These are phyloP conservation scores for Metarhizium rileyi DNA, from an alignment of 2,329 filamentous ascomycete genomes.

Conservation along the genomic window DNA sequence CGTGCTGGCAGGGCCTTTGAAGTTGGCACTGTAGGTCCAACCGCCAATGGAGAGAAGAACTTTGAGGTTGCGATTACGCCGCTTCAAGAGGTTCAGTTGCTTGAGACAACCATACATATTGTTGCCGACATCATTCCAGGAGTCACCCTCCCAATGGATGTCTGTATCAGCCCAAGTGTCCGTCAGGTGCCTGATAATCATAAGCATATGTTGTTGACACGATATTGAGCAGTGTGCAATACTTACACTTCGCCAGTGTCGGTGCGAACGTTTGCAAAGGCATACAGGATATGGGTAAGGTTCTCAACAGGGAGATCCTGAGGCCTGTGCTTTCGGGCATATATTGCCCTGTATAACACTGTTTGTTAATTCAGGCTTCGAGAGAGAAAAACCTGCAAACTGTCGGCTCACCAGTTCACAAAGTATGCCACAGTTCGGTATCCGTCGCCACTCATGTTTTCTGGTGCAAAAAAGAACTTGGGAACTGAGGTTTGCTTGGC, in stretches of 20 bases:
- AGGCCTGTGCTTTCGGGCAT: constrained; percentile 74
- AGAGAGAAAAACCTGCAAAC: not conserved
- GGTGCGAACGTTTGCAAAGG: constrained; percentile 77
- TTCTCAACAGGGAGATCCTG: constrained; percentile 73
- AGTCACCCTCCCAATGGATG: constrained; percentile 62
- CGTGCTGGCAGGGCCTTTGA: constrained; percentile 64
- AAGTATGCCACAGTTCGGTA: constrained; percentile 65
- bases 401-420: constrained; percentile 49
- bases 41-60: constrained; percentile 80
- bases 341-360: constrained; percentile 55
- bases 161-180: constrained; percentile 60
- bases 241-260: constrained; percentile 69
- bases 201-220: constrained; percentile 1
- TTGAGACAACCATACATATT: constrained; percentile 87
- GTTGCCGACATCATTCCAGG: constrained; percentile 60
- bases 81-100: constrained; percentile 78
- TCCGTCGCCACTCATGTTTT: constrained; percentile 22
- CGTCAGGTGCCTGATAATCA: constrained; percentile 35
- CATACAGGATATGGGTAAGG: constrained; percentile 81
- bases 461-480: not conserved
- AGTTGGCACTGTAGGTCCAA: constrained; percentile 86
- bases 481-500: not conserved
- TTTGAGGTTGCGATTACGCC: constrained; percentile 72
- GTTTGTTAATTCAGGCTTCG: not conserved
- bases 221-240: not conserved